A percentile compares a stretch with the other conserved stretches of the same genome.
Evolutionary conservation across 805 yeast species (phyloP).

Genomic region (Yamadazyma akitaensis): DNA sequence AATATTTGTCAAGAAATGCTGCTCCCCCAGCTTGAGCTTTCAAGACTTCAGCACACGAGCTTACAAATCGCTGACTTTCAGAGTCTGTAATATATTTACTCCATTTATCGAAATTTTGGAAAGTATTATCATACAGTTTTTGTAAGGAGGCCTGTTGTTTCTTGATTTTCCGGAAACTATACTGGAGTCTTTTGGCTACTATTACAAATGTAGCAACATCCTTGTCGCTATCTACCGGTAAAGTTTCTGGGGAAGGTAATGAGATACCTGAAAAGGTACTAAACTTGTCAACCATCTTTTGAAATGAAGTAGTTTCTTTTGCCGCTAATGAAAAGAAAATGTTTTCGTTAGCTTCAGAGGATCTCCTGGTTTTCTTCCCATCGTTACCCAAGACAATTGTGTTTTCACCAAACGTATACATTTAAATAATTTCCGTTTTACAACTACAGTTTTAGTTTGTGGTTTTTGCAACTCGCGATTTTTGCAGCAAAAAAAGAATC

Average conservation of each 20-base stretch:
- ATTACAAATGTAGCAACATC: slow-evolving; percentile 1
- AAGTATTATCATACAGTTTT: not conserved
- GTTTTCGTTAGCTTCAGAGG: not conserved
- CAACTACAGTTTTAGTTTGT: not conserved
- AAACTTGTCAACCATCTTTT: slow-evolving; percentile 9
- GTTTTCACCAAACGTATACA: not conserved
- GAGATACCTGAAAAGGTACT: slow-evolving; percentile 1
- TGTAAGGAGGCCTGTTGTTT: slow-evolving; percentile 1
- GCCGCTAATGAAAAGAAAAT: slow-evolving; percentile 1
- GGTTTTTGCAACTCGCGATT: not conserved
- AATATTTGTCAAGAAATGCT: not conserved
- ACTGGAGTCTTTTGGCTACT: not conserved
- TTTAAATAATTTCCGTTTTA: too few species aligned
- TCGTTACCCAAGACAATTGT: not conserved
- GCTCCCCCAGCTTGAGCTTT: slow-evolving; percentile 1
- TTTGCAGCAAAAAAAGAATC: not conserved
- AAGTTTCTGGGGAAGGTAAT: not conserved
- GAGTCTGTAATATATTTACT: slow-evolving; percentile 5
- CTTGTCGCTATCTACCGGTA: slow-evolving; percentile 1
- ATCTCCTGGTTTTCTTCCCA: not conserved
- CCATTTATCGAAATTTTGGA: slow-evolving; percentile 7
- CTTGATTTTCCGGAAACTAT: not conserved
- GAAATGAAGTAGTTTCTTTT: slow-evolving; percentile 9
- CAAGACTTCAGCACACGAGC: slow-evolving; percentile 6
- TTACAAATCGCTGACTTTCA: slow-evolving; percentile 2